Percentiles rank a stretch among this genome's conserved stretches.
These are phyloP conservation scores for Melanopsichium pennsylvanicum DNA, from an alignment of 1,284 basidiomycete species.

Conservation along the genomic window DNA sequence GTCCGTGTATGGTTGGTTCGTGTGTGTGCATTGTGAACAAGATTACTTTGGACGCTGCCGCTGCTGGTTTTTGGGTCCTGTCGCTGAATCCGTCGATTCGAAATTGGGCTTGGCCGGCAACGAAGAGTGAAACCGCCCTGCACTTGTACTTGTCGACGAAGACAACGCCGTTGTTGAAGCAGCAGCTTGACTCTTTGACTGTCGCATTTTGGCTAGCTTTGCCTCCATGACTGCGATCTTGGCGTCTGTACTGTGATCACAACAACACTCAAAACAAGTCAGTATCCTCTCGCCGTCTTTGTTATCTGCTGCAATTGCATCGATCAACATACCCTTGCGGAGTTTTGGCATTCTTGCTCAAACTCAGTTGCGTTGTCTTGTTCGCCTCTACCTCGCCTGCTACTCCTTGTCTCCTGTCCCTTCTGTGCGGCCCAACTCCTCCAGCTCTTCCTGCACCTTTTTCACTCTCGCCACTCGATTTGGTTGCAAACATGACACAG, in stretches of 20 bases:
- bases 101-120: conserved; percentile 25
- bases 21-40: too few species aligned
- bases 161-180: neutral
- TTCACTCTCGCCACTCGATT: conserved; percentile 68
- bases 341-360: conserved; percentile 77
- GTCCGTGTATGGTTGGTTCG: too few species aligned
- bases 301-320: too few species aligned
- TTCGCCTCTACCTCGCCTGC: conserved; percentile 69
- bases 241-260: conserved; percentile 70
- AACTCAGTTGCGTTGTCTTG: conserved; percentile 83
- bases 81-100: neutral
- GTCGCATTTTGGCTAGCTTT: conserved; percentile 71
- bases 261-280: neutral
- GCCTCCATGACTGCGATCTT: conserved; percentile 97
- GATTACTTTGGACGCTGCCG: conserved; percentile 1
- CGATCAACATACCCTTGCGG: conserved; percentile 71
- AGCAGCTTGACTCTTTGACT: conserved; percentile 6
- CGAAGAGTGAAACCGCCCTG: conserved; percentile 6
- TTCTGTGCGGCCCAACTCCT: conserved; percentile 39
- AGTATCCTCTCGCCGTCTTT: neutral
- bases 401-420: conserved; percentile 13
- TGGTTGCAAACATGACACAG: conserved; percentile 86
- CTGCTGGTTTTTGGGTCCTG: neutral
- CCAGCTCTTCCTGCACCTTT: neutral
- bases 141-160: too few species aligned